Percentiles rank a stretch among this genome's conserved stretches.
These are phyloP conservation scores for Phytophthora colocasiae DNA, from an alignment of 352 stramenopile species.

Conservation along the genomic window DNA sequence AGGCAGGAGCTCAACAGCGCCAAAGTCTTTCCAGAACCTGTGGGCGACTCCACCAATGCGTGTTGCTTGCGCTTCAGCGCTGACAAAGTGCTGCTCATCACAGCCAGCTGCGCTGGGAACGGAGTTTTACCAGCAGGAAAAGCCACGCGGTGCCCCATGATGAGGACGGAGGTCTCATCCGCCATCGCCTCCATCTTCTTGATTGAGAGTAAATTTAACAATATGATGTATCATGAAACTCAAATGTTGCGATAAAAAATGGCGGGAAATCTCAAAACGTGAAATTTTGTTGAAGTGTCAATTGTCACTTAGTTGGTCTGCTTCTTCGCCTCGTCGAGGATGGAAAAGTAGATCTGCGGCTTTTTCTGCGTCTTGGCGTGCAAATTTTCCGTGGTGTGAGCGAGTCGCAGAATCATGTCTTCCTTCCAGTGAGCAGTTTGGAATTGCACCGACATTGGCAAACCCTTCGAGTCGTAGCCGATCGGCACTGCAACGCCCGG, in stretches of 20 bases:
- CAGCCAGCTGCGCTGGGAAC: slow-evolving; percentile 83
- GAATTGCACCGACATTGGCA: slow-evolving; percentile 86
- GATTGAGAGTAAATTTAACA: no score
- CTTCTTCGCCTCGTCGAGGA: slow-evolving; percentile 56
- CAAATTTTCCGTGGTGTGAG: slow-evolving; percentile 54
- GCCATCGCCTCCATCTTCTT: neutral
- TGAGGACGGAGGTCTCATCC: slow-evolving; percentile 58
- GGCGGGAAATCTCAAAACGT: slow-evolving; percentile 10
- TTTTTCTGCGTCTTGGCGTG: slow-evolving; percentile 51
- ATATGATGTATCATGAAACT: neutral
- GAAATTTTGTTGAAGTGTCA: slow-evolving; percentile 23
- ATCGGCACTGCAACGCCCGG: slow-evolving; percentile 80
- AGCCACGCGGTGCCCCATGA: slow-evolving; percentile 82
- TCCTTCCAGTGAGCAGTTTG: slow-evolving; percentile 82
- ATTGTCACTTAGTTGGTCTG: slow-evolving; percentile 12
- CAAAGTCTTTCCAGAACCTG: slow-evolving; percentile 84
- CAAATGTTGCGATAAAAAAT: neutral
- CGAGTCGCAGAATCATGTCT: slow-evolving; percentile 73
- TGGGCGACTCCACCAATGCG: slow-evolving; percentile 84
- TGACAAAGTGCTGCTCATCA: slow-evolving; percentile 85
- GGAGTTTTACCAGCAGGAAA: slow-evolving; percentile 79
- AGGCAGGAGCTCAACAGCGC: slow-evolving; percentile 83
- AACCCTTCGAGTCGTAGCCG: slow-evolving; percentile 60
- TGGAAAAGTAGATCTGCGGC: slow-evolving; percentile 73
- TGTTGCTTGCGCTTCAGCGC: slow-evolving; percentile 80